A percentile compares a stretch with the other conserved stretches of the same genome.
Conservation (phyloP, 2,329 filamentous ascomycete species). For the Nemania sp. region DNA sequence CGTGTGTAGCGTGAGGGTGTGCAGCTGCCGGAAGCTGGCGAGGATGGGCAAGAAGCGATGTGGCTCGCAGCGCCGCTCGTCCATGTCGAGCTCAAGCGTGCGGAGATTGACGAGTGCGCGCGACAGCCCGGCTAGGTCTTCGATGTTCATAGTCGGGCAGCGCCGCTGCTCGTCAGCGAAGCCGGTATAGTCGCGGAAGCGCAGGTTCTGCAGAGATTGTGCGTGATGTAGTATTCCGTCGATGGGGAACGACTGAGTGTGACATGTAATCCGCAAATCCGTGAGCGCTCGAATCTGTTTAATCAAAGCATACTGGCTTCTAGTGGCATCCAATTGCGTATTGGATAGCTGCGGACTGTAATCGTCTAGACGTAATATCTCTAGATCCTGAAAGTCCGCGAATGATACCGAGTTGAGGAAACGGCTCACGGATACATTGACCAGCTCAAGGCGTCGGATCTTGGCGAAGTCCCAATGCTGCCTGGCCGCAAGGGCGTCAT, state of each 20-base stretch:
- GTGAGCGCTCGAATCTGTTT: conserved; percentile 43
- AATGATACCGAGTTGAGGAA: conserved; percentile 50
- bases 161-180: conserved; percentile 47
- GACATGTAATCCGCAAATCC: conserved; percentile 47
- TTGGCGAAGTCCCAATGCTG: conserved; percentile 52
- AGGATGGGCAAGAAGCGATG: conserved; percentile 44
- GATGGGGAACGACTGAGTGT: conserved; percentile 46
- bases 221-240: conserved; percentile 46
- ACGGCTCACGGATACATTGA: conserved; percentile 49
- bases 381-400: conserved; percentile 42
- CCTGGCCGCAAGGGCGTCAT: conserved; percentile 43
- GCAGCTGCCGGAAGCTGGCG: conserved; percentile 45
- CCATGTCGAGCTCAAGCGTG: conserved; percentile 53
- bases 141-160: conserved; percentile 47
- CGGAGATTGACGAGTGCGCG: conserved; percentile 40
- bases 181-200: conserved; percentile 51
- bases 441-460: conserved; percentile 46
- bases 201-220: conserved; percentile 43
- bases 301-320: conserved; percentile 45
- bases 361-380: conserved; percentile 49
- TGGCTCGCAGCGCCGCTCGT: conserved; percentile 43
- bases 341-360: conserved; percentile 47
- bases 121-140: conserved; percentile 43
- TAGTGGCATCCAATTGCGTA: conserved; percentile 45
- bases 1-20: conserved; percentile 49